A percentile compares a stretch with the other conserved stretches of the same genome.
These are phyloP conservation scores for Penicillium sp. DNA, from an alignment of 2,329 filamentous ascomycete species.

Conservation along the genomic window DNA sequence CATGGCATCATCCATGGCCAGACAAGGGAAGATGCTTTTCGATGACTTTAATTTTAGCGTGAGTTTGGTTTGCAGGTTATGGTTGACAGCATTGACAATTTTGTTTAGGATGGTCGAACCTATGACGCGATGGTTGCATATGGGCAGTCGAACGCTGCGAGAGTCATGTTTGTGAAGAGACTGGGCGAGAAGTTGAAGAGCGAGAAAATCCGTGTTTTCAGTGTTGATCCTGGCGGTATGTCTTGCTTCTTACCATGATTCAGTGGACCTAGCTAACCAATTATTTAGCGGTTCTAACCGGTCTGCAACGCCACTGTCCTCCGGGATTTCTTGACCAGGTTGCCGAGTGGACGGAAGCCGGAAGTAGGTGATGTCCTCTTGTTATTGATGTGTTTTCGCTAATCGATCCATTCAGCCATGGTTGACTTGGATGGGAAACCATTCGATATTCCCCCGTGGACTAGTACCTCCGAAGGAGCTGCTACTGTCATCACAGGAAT, in stretches of 20 bases:
- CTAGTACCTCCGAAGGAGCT: slow-evolving; percentile 21
- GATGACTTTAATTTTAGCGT: slow-evolving; percentile 42
- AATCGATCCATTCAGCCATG: neutral
- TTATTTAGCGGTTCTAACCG: slow-evolving; percentile 9
- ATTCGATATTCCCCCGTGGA: slow-evolving; percentile 15
- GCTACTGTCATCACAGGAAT: slow-evolving; percentile 25
- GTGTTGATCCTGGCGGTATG: slow-evolving; percentile 44
- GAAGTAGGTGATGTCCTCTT: neutral
- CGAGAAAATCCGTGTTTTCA: slow-evolving; percentile 38
- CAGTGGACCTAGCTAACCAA: neutral
- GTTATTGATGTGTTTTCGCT: neutral
- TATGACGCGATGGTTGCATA: slow-evolving; percentile 49
- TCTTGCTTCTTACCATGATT: neutral
- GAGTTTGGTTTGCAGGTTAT: neutral
- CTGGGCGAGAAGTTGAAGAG: slow-evolving; percentile 37
- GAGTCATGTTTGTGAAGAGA: slow-evolving; percentile 47
- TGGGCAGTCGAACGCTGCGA: slow-evolving; percentile 53
- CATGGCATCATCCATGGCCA: slow-evolving; percentile 17
- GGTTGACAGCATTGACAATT: neutral
- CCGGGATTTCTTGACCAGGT: slow-evolving; percentile 5
- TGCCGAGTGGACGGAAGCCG: slow-evolving; percentile 7
- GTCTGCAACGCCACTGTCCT: slow-evolving; percentile 15
- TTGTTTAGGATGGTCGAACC: slow-evolving; percentile 32
- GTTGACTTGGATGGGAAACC: slow-evolving; percentile 19
- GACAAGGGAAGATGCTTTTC: slow-evolving; percentile 41